Evolutionary conservation across 495 filamentous ascomycete genomes (phyloP), one percentile per base, ranked within the genome.

Genomic region (Geopyxis carbonaria): DNA sequence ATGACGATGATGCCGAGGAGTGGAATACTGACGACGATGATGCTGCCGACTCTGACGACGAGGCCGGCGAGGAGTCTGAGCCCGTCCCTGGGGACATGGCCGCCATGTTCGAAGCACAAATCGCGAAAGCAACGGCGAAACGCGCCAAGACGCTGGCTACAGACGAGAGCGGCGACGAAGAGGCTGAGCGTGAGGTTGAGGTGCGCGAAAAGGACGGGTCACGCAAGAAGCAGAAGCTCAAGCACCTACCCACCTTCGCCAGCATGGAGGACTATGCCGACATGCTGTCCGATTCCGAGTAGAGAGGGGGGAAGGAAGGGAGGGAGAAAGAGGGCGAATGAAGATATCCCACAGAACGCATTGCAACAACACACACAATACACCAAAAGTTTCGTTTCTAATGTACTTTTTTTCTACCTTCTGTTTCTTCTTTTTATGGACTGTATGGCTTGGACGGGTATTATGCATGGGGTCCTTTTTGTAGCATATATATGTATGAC

Each of bases 221-320:
- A 9, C 31, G 18, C 44, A 83, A 79, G 64, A 72, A 65, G 51
- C 76, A 76, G 68, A 84, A 85, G 68, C 61, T 95, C 52, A 91
- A 80, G 67, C 68, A 71, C 46, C 64, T 97, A 45, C 89, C 89
- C 2, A 91, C 73, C 0, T 97, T 95, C 63, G 89, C 91, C 15
- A 85, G 79, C 22, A 76, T 67, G 14, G 89, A 95, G 15, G 91
- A 97, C 51, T 95, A 95, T 60, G 87, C 84, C 18, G 77, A 77
- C 45, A 68, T 94, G 65, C 55, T 97, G 49, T 39, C 36, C 16
- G 36, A 39, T 19, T 39, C 10, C 14, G 34, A 22, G 34, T 37
- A 37, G 34, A 36, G 37, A 22, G 54, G 40, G 87, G 84, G 0
- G 85, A 89, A 61, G 95, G 87, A 61, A 86, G 85, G 42, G 89